Evolutionary conservation across 2,329 filamentous ascomycete species (phyloP), one percentile per base, ranked within the genome.

Genomic region (Cercospora beticola): DNA sequence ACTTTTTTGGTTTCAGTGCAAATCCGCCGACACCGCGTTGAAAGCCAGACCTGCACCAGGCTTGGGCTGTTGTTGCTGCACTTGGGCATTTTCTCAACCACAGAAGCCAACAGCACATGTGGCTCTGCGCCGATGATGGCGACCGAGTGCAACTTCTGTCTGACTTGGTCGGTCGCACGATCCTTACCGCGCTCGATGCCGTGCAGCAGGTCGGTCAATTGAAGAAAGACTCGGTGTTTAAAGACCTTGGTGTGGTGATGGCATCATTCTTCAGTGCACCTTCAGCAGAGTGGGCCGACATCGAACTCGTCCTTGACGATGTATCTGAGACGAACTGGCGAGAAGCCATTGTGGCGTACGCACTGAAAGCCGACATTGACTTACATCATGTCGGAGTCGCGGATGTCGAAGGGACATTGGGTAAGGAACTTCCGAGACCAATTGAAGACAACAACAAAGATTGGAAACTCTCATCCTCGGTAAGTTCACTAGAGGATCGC

Each of bases 61-160:
- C 49, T n/a, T 68, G 67, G 67, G 63, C 67, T n/a, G 58, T 54
- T 36, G 43, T 66, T 23, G 58, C 67, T 14, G 31, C 63, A 26
- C 36, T 68, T 6, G 67, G 46, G 1, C 63, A 68, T 14, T 68
- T 66, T 16, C 63, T 68, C 6, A 57, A 66, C 21, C 54, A 62
- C 23, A 31, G 33, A 9, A 16, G 6, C 30, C 65, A 67, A 14
- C 4, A 57, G 21, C 23, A 59, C 18, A 21, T 43, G 6, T 68
- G 67, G 67, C 16, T 59, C 5, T 31, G 40, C 5, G 58, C 52
- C 21, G 67, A 68, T 14, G 67, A 68, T n/a, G 16, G 63, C 16
- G 58, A 65, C 3, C 40, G 59, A 33, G 46, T 56, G 14, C 46
- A 66, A 10, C 28, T 30, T 10, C 31, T 68, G 5, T 43, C 30